phyloP scores from a whole-genome alignment of 257 asterid species.

The Gynochthodes officinalis region DNA sequence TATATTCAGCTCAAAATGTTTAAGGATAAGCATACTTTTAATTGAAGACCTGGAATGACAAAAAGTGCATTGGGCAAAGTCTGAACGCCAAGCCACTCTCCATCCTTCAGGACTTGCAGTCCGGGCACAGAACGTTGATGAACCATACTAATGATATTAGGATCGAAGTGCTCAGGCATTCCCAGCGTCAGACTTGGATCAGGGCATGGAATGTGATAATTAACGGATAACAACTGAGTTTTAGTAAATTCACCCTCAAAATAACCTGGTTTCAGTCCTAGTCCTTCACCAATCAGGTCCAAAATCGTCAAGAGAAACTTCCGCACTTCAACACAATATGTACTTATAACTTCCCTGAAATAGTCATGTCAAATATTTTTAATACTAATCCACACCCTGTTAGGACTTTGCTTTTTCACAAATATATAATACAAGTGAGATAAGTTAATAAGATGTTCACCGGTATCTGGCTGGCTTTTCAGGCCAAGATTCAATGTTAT shows the following conservation, averaged over 20 bases:
- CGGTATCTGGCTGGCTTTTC: conserved; percentile 47
- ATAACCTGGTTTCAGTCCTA: conserved; percentile 45
- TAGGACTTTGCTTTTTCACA: too few species aligned
- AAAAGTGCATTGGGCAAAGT: conserved; percentile 42
- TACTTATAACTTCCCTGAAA: conserved; percentile 38
- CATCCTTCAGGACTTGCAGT: conserved; percentile 47
- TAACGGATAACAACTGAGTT: conserved; percentile 41
- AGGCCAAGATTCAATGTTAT: conserved; percentile 50
- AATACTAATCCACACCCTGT: too few species aligned
- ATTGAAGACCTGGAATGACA: conserved; percentile 33
- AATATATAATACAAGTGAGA: too few species aligned
- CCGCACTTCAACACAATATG: conserved; percentile 36
- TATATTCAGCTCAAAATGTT: too few species aligned
- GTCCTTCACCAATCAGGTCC: conserved; percentile 45
- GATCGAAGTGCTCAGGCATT: conserved; percentile 49
- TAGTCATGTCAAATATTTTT: neutral
- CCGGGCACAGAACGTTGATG: conserved; percentile 47
- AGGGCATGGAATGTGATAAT: conserved; percentile 58
- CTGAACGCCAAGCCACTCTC: conserved; percentile 50
- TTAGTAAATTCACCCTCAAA: conserved; percentile 35
- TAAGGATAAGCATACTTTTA: conserved; percentile 16
- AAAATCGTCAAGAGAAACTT: conserved; percentile 33
- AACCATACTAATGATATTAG: conserved; percentile 46
- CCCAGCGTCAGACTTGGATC: conserved; percentile 58
- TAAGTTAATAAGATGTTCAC: too few species aligned